Evolutionary conservation across 345 rosid species (phyloP).

Genomic region (Combretum micranthum): DNA sequence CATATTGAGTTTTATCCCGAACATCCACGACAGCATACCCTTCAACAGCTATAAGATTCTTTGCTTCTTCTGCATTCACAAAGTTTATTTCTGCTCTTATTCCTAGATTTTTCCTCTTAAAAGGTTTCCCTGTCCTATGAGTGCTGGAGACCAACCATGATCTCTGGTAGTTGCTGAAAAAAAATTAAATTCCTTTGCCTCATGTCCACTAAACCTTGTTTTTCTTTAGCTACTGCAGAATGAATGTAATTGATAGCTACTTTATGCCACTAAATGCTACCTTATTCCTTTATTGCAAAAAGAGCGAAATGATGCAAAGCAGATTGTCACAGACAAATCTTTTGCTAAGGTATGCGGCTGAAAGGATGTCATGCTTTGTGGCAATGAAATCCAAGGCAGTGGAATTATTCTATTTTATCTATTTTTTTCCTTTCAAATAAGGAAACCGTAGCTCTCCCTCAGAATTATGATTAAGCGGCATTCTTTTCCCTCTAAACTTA

Average conservation of each 20-base stretch:
- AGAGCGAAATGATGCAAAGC: not conserved
- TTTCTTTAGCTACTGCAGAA: too few relatives aligned
- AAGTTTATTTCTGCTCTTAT: conserved; percentile 72
- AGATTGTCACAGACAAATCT: too few relatives aligned
- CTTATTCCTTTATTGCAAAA: not conserved
- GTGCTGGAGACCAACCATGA: conserved; percentile 34
- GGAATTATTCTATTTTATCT: too few relatives aligned
- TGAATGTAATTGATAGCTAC: too few relatives aligned
- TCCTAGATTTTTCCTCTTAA: conserved; percentile 29
- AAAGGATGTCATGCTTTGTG: too few relatives aligned
- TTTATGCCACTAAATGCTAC: too few relatives aligned
- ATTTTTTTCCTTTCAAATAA: too few relatives aligned
- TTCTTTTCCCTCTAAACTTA: too few relatives aligned
- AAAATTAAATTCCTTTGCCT: conserved; percentile 18
- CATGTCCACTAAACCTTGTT: conserved; percentile 7
- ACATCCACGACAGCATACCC: conserved; percentile 71
- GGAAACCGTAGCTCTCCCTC: too few relatives aligned
- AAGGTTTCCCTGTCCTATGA: conserved; percentile 25
- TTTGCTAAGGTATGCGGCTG: too few relatives aligned
- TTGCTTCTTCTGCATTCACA: conserved; percentile 80
- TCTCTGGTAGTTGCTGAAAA: conserved; percentile 49
- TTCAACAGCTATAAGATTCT: conserved; percentile 46
- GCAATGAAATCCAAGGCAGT: too few relatives aligned
- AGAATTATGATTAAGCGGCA: too few relatives aligned
- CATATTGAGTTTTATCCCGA: conserved; percentile 66